These are phyloP conservation scores for Parathielavia hyrcaniae DNA, from an alignment of 495 filamentous ascomycete genomes.

Conservation along the genomic window DNA sequence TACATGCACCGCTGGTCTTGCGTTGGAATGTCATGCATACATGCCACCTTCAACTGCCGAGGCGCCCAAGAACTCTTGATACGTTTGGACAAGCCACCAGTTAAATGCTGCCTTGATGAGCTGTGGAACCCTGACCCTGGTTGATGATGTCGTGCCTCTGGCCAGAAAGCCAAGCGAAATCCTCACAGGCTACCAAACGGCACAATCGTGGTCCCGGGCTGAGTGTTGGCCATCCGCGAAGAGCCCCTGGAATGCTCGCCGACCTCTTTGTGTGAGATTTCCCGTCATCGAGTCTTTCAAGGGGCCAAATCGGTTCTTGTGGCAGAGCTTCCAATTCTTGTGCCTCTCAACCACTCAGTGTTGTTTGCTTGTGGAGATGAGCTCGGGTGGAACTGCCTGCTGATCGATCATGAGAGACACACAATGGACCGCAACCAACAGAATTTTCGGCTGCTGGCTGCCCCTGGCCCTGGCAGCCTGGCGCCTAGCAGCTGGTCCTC, in stretches of 20 bases:
- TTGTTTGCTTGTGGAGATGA: conserved; percentile 4
- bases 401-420: background rate
- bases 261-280: background rate
- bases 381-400: conserved; percentile 2
- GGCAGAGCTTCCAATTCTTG: background rate
- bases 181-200: background rate
- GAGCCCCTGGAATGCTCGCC: background rate
- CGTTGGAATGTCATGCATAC: no score
- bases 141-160: conserved; percentile 20
- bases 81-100: background rate
- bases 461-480: conserved; percentile 17
- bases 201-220: background rate
- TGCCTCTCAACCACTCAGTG: background rate
- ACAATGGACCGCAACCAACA: conserved; percentile 8
- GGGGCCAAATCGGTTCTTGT: background rate
- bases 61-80: background rate
- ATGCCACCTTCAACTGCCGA: no score
- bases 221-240: background rate
- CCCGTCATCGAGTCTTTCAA: no score
- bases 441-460: conserved; percentile 12
- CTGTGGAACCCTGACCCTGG: conserved; percentile 3
- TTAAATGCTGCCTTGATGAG: background rate
- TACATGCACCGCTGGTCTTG: no score
- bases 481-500: no score
- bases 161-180: conserved; percentile 5